Conservation (phyloP, 129 eudicot genomes). For the Pittosporum tobira region DNA sequence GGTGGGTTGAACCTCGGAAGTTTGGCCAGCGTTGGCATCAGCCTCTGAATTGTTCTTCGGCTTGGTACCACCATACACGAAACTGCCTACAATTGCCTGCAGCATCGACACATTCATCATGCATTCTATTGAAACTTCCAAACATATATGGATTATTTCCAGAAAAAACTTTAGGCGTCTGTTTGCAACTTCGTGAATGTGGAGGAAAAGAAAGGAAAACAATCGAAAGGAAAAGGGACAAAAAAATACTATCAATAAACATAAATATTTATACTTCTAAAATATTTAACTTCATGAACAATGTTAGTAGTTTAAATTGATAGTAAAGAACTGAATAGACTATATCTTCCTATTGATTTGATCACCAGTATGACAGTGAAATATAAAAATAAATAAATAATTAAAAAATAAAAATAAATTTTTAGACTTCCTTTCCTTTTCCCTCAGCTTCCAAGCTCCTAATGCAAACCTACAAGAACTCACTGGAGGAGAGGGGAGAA, state of each 20-base stretch:
- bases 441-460: background rate
- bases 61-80: conserved; percentile 62
- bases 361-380: too few relatives aligned
- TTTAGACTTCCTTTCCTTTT: background rate
- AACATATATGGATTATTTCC: background rate
- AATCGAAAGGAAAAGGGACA: too few relatives aligned
- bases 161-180: background rate
- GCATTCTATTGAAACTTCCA: background rate
- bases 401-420: background rate
- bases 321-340: too few relatives aligned
- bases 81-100: conserved; percentile 84
- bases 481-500: too few relatives aligned
- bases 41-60: conserved; percentile 36
- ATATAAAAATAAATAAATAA: too few relatives aligned
- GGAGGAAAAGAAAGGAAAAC: too few relatives aligned
- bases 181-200: too few relatives aligned
- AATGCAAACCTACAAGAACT: background rate
- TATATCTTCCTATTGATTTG: too few relatives aligned
- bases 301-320: too few relatives aligned
- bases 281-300: too few relatives aligned
- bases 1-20: conserved; percentile 22
- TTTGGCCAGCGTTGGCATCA: conserved; percentile 30
- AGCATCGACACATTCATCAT: conserved; percentile 6
- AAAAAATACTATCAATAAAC: background rate
- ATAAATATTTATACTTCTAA: too few relatives aligned